A percentile compares a stretch with the other conserved stretches of the same genome.
Evolutionary conservation across 2,329 filamentous ascomycete genomes (phyloP).

Genomic region (Botryosphaeria agaves): DNA sequence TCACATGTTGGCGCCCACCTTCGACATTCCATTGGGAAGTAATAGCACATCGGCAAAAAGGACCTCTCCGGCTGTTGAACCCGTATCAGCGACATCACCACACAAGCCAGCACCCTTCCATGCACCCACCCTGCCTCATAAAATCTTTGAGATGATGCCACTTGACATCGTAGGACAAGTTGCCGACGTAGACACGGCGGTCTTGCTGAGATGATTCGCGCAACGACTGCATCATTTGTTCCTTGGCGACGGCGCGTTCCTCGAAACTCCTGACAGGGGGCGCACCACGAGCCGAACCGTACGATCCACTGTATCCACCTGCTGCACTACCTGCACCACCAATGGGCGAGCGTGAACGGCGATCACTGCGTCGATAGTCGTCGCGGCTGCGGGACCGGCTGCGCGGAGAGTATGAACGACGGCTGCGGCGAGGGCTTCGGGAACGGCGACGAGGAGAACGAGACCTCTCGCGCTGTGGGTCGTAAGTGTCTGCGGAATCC

Average conservation of each 20-base stretch:
- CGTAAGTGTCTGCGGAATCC: neutral
- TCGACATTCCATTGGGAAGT: slow-evolving; percentile 99
- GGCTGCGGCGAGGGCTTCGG: slow-evolving; percentile 28
- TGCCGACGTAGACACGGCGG: slow-evolving; percentile 97
- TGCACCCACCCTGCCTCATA: slow-evolving; percentile 89
- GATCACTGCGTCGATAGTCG: slow-evolving; percentile 26
- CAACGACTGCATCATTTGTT: slow-evolving; percentile 91
- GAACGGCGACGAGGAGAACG: slow-evolving; percentile 53
- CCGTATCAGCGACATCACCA: slow-evolving; percentile 14
- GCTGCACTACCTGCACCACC: slow-evolving; percentile 49
- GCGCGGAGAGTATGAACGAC: slow-evolving; percentile 39
- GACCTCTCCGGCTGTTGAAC: slow-evolving; percentile 75
- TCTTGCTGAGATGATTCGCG: slow-evolving; percentile 95
- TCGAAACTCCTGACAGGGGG: slow-evolving; percentile 50
- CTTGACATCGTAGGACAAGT: slow-evolving; percentile 98
- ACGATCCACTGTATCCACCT: slow-evolving; percentile 51
- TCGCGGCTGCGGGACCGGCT: slow-evolving; percentile 60
- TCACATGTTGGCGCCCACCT: slow-evolving; percentile 94
- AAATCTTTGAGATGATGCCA: slow-evolving; percentile 99
- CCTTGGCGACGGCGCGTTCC: slow-evolving; percentile 66
- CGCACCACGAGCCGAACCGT: slow-evolving; percentile 20
- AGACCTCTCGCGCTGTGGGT: slow-evolving; percentile 60
- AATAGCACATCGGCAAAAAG: slow-evolving; percentile 98
- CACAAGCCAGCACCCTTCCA: neutral
- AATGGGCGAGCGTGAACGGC: slow-evolving; percentile 68